Evolutionary conservation across 805 yeast genomes (phyloP).

Genomic region (Saturnispora kantuleensis): DNA sequence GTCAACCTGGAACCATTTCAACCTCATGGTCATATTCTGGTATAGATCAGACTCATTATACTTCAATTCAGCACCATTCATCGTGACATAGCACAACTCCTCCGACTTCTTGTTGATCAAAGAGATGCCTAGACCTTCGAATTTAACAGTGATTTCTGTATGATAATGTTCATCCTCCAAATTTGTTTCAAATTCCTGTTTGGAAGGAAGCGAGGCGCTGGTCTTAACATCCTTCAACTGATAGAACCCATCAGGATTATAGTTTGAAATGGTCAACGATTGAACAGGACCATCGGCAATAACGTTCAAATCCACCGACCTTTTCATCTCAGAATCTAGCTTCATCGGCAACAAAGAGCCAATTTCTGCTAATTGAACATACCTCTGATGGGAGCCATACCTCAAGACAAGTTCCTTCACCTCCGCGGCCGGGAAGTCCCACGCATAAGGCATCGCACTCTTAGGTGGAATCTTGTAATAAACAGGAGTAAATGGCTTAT

Average conservation of each 20-base stretch:
- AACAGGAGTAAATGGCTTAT: constrained; percentile 61
- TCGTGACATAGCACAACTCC: constrained; percentile 76
- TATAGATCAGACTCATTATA: constrained; percentile 78
- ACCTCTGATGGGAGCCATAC: constrained; percentile 63
- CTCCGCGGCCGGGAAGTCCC: constrained; percentile 92
- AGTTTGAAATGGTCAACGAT: constrained; percentile 72
- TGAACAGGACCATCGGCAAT: constrained; percentile 96
- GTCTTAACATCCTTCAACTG: constrained; percentile 34
- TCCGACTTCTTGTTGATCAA: constrained; percentile 56
- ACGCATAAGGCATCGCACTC: constrained; percentile 96
- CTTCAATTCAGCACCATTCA: constrained; percentile 70
- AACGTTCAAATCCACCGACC: constrained; percentile 76
- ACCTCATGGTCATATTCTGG: constrained; percentile 67
- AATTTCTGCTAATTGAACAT: constrained; percentile 81
- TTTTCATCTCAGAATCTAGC: constrained; percentile 22
- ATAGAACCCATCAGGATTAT: constrained; percentile 74
- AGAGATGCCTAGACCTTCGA: constrained; percentile 85
- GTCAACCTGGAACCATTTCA: constrained; percentile 93
- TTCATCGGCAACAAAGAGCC: constrained; percentile 86
- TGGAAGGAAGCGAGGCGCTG: constrained; percentile 17
- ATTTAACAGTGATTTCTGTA: constrained; percentile 46
- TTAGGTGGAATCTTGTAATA: constrained; percentile 75
- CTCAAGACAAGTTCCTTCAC: constrained; percentile 71
- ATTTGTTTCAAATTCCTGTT: constrained; percentile 44
- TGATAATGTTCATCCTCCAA: constrained; percentile 45